Evolutionary conservation across 371 early-diverging fungal genomes (phyloP), one percentile per base, ranked within the genome.

Genomic region (Mortierella sp.): DNA sequence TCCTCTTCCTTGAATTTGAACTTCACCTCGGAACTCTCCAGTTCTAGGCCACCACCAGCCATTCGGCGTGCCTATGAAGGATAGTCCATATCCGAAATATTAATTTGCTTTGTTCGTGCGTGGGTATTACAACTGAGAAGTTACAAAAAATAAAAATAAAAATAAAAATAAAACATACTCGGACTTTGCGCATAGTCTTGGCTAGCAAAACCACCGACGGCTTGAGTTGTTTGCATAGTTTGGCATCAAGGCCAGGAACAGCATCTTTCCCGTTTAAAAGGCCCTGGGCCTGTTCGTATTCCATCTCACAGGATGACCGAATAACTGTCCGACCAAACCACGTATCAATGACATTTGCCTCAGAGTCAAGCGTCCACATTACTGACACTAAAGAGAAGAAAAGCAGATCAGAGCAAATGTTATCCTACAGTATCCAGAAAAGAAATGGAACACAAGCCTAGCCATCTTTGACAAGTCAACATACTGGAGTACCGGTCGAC

Each of bases 221-320:
- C 14, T 80, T 85, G 48, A 93, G 59, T 30, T 81, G 76, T 25
- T 80, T 83, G 61, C 85, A 88, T 44, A 88, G 59, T 14, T 74
- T 56, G 43, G 82, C 71, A 51, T 85, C 89, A 65, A 88, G 52
- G 16, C 86, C 86, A 16, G 83, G 79, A 1, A 89, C 87, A 2
- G 76, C 82, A 23, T 72, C 56, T 48, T 81, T 64, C 4, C 90
- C 92, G 63, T 97, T 90, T 55, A 97, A 83, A 3, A 97, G 72
- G 14, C 90, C 87, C 69, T 98, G 95, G 6, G 99, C 99, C 67
- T 98, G 93, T 55, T 96, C 96, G 77, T 99, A 97, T 66, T 91
- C 91, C 90, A 97, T 92, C 74, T 92, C 92, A 64, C 89, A 90
- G 7, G 87, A 84, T 0, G 93, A 93, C 3, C 89, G 89, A 53